Conservation (phyloP, 306 rosid species). For the Fagus sylvatica region DNA sequence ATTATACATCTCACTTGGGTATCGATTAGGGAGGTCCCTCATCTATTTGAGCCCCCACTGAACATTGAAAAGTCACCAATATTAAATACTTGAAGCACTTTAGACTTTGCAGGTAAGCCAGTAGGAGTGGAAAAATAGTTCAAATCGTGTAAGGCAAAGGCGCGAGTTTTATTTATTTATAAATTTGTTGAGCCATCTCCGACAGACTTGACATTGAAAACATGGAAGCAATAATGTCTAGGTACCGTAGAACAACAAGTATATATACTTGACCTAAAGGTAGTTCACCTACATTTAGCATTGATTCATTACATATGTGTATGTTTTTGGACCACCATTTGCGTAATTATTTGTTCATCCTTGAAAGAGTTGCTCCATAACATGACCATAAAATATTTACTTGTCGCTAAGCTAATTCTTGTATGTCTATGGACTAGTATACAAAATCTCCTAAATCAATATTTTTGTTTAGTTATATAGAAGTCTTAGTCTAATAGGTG, state of each 20-base stretch:
- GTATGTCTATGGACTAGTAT: no score
- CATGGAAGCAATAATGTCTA: no score
- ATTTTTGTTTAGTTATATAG: no score
- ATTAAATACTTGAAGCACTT: not conserved
- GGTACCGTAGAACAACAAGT: no score
- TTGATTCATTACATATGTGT: not conserved
- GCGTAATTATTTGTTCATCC: not conserved
- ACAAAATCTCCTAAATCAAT: no score
- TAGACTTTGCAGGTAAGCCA: not conserved
- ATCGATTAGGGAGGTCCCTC: conserved; percentile 1
- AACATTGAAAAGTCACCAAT: not conserved
- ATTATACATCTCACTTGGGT: not conserved
- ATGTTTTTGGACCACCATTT: not conserved
- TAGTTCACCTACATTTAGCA: not conserved
- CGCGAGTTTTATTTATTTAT: no score
- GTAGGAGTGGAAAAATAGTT: not conserved
- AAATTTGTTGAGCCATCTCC: no score
- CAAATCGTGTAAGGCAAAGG: not conserved
- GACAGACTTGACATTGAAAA: no score
- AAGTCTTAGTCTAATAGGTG: no score
- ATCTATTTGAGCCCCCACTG: not conserved
- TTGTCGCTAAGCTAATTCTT: no score
- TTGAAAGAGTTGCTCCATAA: no score
- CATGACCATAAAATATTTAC: no score
- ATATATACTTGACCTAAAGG: not conserved